A percentile compares a stretch with the other conserved stretches of the same genome.
phyloP scores from a whole-genome alignment of 2,329 filamentous ascomycete species.

The Colletotrichum acutatum region DNA sequence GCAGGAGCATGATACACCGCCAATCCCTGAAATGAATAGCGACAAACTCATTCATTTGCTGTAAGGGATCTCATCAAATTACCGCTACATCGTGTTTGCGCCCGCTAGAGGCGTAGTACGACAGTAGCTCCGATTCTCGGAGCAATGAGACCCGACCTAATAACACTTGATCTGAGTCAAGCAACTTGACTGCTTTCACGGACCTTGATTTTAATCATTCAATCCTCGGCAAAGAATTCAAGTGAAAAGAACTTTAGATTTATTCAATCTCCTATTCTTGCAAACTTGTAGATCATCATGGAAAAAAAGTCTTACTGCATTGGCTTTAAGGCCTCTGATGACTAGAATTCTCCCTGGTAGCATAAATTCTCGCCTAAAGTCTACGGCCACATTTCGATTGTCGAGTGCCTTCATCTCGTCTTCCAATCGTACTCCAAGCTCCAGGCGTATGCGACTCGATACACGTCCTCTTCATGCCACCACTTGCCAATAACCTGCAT shows the following conservation, averaged over 20 bases:
- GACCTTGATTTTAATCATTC: not conserved
- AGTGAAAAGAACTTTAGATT: too few species aligned
- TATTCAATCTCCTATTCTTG: too few species aligned
- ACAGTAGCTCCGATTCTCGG: not conserved
- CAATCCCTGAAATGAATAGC: not conserved
- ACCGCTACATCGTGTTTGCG: not conserved
- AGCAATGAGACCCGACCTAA: not conserved
- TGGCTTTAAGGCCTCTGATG: too few species aligned
- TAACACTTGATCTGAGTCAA: not conserved
- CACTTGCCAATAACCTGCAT: slow-evolving; percentile 45
- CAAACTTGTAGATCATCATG: too few species aligned
- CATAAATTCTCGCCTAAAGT: not conserved
- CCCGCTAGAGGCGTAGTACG: not conserved
- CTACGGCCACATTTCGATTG: not conserved
- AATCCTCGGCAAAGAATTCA: not conserved
- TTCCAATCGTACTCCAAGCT: slow-evolving; percentile 11
- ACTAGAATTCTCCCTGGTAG: too few species aligned
- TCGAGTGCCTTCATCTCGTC: not conserved
- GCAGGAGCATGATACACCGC: too few species aligned
- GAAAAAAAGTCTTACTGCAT: too few species aligned
- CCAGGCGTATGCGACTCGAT: slow-evolving; percentile 18
- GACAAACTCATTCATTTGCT: not conserved
- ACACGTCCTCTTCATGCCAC: slow-evolving; percentile 41
- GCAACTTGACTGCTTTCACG: not conserved
- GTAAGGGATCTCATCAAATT: not conserved